Base-by-base conservation (phyloP, 768 basidiomycete species). In the Leucocoprinus leucothites region DNA sequence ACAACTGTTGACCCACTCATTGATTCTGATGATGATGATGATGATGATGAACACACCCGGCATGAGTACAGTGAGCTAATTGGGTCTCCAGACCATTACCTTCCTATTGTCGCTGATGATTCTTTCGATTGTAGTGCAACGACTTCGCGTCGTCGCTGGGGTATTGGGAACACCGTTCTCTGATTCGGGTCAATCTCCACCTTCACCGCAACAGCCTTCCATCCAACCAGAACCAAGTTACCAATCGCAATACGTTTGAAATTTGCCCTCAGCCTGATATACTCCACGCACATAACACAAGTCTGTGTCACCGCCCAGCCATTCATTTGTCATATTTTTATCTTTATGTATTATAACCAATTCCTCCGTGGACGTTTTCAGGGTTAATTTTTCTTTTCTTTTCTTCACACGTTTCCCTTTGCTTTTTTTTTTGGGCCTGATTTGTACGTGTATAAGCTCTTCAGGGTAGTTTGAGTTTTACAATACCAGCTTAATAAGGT, bases 1-100 rank as follows among this genome's bases (percentile, higher is more conserved):
- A 79, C 75, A 50, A 82, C 78, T 26, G 80, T 82, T 35, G 89
- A 91, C 63, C 85, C 89, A n/a, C 71, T 91, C 25, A 69, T 76
- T 48, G 87, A 90, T 67, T 91, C 89, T 25, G 89, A 90, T 57
- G 86, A 88, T 41, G 86, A 88, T 63, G 77, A 73, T 14, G 86
- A 90, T 63, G 77, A 73, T 13, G 86, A 90, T 62, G 85, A 87
- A 61, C 74, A 86, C 60, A 72, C 79, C 34, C 79, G 83, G 28
- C 71, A 79, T 45, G 89, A 90, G 61, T 89, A 87, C 61, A 68
- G 89, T 89, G 57, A 51, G 81, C 65, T 24, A 47, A 38, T 47
- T 25, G n/a, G 31, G n/a, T n/a, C n/a, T n/a, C n/a, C 18, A n/a
- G 25, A 9, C 5, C 16, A 3, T 25, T 25, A 26, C 26, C 9